Evolutionary conservation across 1,284 basidiomycete species (phyloP), one percentile per base, ranked within the genome.

Genomic region (Quambalaria eucalypti): DNA sequence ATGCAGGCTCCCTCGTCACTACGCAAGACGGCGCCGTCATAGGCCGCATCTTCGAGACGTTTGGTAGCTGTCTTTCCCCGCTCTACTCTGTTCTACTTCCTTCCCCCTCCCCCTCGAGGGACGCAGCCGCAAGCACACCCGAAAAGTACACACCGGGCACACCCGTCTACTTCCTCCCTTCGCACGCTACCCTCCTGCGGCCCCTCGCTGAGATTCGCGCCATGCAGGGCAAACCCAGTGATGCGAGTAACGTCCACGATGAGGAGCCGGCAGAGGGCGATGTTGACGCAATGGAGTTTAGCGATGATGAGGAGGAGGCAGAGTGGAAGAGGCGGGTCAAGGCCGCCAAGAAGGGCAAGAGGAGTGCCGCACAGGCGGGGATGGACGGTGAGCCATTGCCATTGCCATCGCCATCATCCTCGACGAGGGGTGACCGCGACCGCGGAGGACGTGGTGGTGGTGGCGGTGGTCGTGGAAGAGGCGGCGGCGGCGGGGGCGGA

Each of bases 201-300:
- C 42, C 42, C 25, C n/a, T n/a, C n/a, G 42, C 42, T 46, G 42
- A 46, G 42, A 12, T 46, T 14, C 19, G 42, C 19, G 42, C 42
- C 5, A 21, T 2, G 12, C 42, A 46, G 25, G 42, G 42, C 19
- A 46, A 46, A 21, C 16, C 42, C 7, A 23, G 21, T 5, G 42
- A 46, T 26, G 42, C 42, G 12, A 19, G 16, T 21, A 46, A 46
- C 25, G 42, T 46, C 7, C 14, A 46, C 21, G 42, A 46, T 23
- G 42, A 46, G 25, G 31, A 33, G 31, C 31, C 31, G 8, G 16
- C 8, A 8, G 42, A 46, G 42, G n/a, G 21, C 2, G 42, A 26
- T 12, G 42, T 46, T 21, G 42, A 46, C 21, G 42, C 19, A 46
- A 46, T 46, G 42, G 42, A 46, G 21, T 46, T 46, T 21, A 46